Evolutionary conservation across 768 basidiomycete genomes (phyloP).

Genomic region (Phaffia australis): DNA sequence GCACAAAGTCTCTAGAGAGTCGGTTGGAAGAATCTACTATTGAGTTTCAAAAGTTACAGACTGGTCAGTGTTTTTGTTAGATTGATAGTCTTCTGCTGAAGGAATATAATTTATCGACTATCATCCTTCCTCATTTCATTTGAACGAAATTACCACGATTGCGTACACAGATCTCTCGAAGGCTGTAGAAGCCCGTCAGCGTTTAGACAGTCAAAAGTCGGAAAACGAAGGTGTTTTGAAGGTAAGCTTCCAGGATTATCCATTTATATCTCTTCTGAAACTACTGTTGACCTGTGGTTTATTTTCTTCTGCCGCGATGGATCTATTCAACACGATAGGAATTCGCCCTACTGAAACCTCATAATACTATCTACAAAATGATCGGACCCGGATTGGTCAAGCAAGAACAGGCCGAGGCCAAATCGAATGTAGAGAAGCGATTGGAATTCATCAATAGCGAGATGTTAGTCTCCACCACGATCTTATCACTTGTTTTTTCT

Average conservation of each 20-base stretch:
- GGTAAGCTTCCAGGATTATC: conserved; percentile 40
- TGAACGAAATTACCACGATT: neutral
- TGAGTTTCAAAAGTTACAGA: conserved; percentile 72
- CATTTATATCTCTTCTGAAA: too few species aligned
- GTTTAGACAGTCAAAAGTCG: conserved; percentile 75
- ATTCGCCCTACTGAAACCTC: conserved; percentile 58
- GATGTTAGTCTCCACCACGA: conserved; percentile 50
- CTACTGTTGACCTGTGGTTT: neutral
- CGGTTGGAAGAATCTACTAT: conserved; percentile 48
- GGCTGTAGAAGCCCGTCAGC: conserved; percentile 68
- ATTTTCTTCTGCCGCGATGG: neutral
- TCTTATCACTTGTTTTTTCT: neutral
- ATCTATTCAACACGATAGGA: conserved; percentile 51
- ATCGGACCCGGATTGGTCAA: conserved; percentile 81
- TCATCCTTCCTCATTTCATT: neutral
- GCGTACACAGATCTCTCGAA: conserved; percentile 49
- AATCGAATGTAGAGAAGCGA: conserved; percentile 75
- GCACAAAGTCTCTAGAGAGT: conserved; percentile 1
- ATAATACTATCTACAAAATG: conserved; percentile 78
- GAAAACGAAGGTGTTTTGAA: conserved; percentile 90
- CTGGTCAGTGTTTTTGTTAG: conserved; percentile 32
- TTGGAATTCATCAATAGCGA: conserved; percentile 78
- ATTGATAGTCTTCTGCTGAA: neutral
- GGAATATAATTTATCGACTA: neutral
- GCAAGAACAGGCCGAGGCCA: conserved; percentile 80